phyloP scores from a whole-genome alignment of 31 red algal species.

The Odonthalia washingtoniensis region DNA sequence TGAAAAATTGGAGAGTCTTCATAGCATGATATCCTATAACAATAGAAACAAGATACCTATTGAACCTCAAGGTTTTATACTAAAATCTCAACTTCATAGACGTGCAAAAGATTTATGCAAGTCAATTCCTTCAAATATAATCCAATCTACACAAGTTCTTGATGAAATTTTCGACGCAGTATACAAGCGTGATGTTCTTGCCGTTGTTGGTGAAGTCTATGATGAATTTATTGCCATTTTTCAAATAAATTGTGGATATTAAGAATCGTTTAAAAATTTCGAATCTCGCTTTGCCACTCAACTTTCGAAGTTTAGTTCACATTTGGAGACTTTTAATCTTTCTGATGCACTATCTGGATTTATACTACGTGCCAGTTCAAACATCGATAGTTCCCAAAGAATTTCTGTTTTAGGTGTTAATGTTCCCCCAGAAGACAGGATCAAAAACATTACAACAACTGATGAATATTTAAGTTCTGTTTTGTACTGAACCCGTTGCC shows the following conservation, averaged over 20 bases:
- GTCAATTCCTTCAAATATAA: conserved; percentile 2
- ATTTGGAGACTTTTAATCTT: not conserved
- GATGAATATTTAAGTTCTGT: conserved; percentile 9
- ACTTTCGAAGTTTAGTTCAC: conserved; percentile 6
- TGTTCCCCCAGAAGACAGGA: not conserved
- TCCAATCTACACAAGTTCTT: not conserved
- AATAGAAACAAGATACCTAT: conserved; percentile 10
- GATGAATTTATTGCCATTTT: conserved; percentile 4
- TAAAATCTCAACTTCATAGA: conserved; percentile 21
- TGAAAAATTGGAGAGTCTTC: not conserved
- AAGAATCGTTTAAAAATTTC: conserved; percentile 24
- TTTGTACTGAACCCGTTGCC: conserved; percentile 18
- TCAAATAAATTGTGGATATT: not conserved
- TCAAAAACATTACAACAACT: not conserved
- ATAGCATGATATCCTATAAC: not conserved
- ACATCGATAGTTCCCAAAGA: conserved; percentile 16
- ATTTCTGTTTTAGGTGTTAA: conserved; percentile 1
- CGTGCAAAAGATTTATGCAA: conserved; percentile 13
- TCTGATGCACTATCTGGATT: conserved; percentile 9
- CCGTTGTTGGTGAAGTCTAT: conserved; percentile 28
- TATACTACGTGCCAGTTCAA: conserved; percentile 17
- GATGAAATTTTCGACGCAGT: not conserved
- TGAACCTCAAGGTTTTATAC: not conserved
- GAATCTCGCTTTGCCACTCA: conserved; percentile 25
- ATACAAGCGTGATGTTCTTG: conserved; percentile 29